These are phyloP conservation scores for Ochromonas danica DNA, from an alignment of 108 stramenopile species.

Conservation along the genomic window DNA sequence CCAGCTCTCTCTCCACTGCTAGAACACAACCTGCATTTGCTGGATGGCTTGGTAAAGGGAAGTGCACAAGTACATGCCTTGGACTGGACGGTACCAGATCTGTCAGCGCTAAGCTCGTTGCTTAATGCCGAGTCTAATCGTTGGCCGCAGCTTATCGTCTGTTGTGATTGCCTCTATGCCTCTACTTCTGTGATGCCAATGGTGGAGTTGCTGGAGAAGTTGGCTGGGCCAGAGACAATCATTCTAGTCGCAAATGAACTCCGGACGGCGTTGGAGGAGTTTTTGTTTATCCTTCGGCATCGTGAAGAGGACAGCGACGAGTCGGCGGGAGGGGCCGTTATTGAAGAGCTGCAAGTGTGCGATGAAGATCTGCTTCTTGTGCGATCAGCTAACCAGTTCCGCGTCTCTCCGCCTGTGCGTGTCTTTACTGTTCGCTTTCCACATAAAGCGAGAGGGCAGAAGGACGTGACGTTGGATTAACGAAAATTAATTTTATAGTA, in stretches of 20 bases:
- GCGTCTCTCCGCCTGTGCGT: neutral
- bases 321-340: no score
- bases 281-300: no score
- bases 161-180: conserved; percentile 25
- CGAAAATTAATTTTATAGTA: no score
- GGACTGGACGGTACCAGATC: conserved; percentile 9
- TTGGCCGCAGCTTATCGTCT: neutral
- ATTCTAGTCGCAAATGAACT: conserved; percentile 21
- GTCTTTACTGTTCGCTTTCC: no score
- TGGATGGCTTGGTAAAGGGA: neutral
- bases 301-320: no score
- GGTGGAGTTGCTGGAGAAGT: neutral
- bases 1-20: neutral
- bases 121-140: neutral
- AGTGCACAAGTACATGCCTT: neutral
- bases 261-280: conserved; percentile 27
- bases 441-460: no score
- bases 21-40: neutral
- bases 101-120: neutral
- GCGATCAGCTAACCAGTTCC: neutral
- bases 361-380: neutral
- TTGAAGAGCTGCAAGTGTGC: no score
- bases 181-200: neutral
- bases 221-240: neutral
- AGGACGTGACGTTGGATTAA: no score